These are phyloP conservation scores for Magnolia kwangsiensis DNA, from an alignment of 164 flowering plant genomes.

Conservation along the genomic window DNA sequence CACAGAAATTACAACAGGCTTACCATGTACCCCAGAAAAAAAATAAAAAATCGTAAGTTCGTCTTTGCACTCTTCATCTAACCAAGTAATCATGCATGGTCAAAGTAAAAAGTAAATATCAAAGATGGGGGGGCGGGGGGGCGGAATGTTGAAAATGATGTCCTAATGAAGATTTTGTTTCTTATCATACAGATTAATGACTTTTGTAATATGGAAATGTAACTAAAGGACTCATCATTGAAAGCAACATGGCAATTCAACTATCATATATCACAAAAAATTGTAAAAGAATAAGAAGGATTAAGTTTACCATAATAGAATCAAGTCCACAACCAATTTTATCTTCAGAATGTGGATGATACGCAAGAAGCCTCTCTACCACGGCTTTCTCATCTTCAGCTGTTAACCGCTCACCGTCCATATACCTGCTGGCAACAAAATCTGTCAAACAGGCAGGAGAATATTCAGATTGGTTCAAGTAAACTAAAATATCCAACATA, in stretches of 20 bases:
- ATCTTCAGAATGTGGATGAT: slow-evolving; percentile 82
- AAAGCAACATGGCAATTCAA: neutral
- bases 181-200: neutral
- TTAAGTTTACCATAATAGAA: slow-evolving; percentile 59
- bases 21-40: neutral
- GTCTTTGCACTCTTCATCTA: neutral
- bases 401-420: slow-evolving; percentile 67
- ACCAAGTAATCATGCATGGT: neutral
- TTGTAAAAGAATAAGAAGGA: neutral
- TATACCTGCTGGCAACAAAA: slow-evolving; percentile 44
- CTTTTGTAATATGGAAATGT: neutral
- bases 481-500: neutral
- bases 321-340: slow-evolving; percentile 90
- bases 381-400: slow-evolving; percentile 71
- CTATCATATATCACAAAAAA: neutral
- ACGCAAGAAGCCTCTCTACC: slow-evolving; percentile 71
- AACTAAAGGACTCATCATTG: neutral
- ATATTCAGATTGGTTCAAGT: neutral
- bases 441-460: slow-evolving; percentile 12
- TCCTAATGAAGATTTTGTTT: neutral
- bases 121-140: neutral
- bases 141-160: neutral
- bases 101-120: no score
- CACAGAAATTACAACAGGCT: no score
- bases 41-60: neutral